phyloP scores from a whole-genome alignment of 805 yeast species.

The Kregervanrija pseudodelftensis region DNA sequence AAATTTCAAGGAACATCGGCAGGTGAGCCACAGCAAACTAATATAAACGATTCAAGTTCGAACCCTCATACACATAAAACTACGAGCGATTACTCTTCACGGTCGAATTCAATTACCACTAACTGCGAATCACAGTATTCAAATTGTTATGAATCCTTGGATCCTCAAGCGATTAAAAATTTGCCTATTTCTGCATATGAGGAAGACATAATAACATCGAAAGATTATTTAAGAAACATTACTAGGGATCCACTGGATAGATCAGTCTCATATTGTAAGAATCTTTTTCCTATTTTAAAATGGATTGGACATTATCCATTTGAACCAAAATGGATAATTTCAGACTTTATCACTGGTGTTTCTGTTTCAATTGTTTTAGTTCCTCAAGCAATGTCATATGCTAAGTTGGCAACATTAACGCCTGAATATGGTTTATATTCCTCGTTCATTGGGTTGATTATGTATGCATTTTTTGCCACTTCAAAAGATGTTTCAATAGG shows the following conservation, averaged over 20 bases:
- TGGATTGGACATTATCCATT: slow-evolving; percentile 83
- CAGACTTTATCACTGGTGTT: slow-evolving; percentile 85
- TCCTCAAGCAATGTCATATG: slow-evolving; percentile 94
- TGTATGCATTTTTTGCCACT: slow-evolving; percentile 89
- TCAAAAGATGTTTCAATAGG: slow-evolving; percentile 94
- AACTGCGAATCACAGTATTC: too few species aligned
- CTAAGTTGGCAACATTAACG: slow-evolving; percentile 70
- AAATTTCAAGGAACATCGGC: too few species aligned
- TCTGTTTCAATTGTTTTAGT: slow-evolving; percentile 92
- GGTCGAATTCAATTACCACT: too few species aligned
- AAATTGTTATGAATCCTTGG: not conserved
- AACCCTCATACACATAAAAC: too few species aligned
- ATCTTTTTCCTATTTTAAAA: slow-evolving; percentile 70
- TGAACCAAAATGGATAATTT: slow-evolving; percentile 54
- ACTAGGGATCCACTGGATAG: slow-evolving; percentile 33
- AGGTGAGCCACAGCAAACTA: too few species aligned
- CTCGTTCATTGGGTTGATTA: slow-evolving; percentile 82
- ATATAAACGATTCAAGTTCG: too few species aligned
- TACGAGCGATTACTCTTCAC: too few species aligned
- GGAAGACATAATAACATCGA: slow-evolving; percentile 19
- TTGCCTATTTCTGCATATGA: slow-evolving; percentile 9
- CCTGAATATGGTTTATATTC: slow-evolving; percentile 87
- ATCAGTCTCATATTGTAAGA: slow-evolving; percentile 40
- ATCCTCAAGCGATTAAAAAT: not conserved
- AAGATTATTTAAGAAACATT: slow-evolving; percentile 20